A percentile compares a stretch with the other conserved stretches of the same genome.
phyloP scores from a whole-genome alignment of 1,139 yeast genomes.

The Suhomyces ambrosiae region DNA sequence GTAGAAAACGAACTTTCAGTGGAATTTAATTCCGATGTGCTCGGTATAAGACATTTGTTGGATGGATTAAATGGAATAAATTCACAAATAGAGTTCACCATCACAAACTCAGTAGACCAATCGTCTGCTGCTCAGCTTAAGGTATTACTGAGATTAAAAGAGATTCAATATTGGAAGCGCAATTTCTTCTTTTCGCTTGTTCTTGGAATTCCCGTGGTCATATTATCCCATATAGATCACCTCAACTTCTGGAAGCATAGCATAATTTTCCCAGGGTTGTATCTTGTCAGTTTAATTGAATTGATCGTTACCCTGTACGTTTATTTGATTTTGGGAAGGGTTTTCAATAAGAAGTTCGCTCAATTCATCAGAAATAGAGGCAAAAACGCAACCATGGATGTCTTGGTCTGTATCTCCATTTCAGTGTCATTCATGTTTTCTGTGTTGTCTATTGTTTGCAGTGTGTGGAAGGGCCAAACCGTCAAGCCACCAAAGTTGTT shows the following conservation, averaged over 20 bases:
- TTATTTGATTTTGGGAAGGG: constrained; percentile 65
- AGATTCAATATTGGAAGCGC: constrained; percentile 67
- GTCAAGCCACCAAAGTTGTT: constrained; percentile 65
- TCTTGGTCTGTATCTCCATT: constrained; percentile 82
- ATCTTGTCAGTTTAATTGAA: constrained; percentile 62
- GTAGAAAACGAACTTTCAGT: constrained; percentile 39
- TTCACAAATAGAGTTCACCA: constrained; percentile 38
- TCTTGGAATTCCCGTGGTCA: constrained; percentile 65
- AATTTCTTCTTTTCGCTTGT: constrained; percentile 54
- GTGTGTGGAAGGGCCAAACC: constrained; percentile 41
- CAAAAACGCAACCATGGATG: constrained; percentile 87
- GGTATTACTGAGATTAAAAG: constrained; percentile 67
- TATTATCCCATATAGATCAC: constrained; percentile 53
- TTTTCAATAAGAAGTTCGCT: constrained; percentile 65
- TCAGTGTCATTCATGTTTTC: constrained; percentile 78
- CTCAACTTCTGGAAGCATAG: constrained; percentile 31
- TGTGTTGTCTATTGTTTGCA: constrained; percentile 53
- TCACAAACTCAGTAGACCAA: constrained; percentile 46
- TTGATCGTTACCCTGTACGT: constrained; percentile 63
- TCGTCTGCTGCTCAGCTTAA: constrained; percentile 64
- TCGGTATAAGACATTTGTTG: constrained; percentile 63
- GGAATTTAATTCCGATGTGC: constrained; percentile 40
- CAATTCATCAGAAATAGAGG: constrained; percentile 67
- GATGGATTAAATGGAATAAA: constrained; percentile 36
- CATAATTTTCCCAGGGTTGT: constrained; percentile 53